phyloP scores from a whole-genome alignment of 257 asterid genomes.

The Knoxia roxburghii region DNA sequence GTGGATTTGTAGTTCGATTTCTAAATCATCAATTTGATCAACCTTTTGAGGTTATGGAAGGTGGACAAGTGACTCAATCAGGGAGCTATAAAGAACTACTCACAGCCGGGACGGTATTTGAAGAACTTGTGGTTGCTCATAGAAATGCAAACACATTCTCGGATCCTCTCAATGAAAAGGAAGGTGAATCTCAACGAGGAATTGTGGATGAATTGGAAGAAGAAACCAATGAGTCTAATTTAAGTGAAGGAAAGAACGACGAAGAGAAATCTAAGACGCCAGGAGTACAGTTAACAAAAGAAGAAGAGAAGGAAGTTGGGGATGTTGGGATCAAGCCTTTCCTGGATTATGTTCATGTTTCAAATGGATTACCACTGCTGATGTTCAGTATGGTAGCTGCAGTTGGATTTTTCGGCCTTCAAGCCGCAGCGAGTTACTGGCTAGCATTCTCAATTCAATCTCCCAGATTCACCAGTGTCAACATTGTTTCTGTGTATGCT shows the following conservation, averaged over 20 bases:
- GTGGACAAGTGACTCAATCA: constrained; percentile 51
- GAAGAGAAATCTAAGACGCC: constrained; percentile 31
- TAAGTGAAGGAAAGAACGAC: constrained; percentile 26
- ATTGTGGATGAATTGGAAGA: constrained; percentile 18
- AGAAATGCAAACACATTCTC: constrained; percentile 31
- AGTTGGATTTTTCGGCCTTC: constrained; percentile 47
- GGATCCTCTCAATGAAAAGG: constrained; percentile 22
- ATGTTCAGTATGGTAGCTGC: constrained; percentile 19
- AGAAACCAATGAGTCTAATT: constrained; percentile 12
- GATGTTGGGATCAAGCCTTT: constrained; percentile 47
- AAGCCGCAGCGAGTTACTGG: constrained; percentile 77
- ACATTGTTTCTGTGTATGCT: constrained; percentile 43
- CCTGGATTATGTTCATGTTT: constrained; percentile 37
- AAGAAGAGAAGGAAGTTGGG: constrained; percentile 58
- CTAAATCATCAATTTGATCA: constrained; percentile 1
- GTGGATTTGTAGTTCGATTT: neutral
- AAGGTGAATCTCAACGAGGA: constrained; percentile 6
- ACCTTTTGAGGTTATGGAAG: constrained; percentile 52
- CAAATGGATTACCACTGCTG: constrained; percentile 36
- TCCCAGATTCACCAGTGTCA: constrained; percentile 27
- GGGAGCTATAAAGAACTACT: constrained; percentile 52
- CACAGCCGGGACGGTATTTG: constrained; percentile 51
- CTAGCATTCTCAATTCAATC: constrained; percentile 48
- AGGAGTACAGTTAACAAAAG: constrained; percentile 53
- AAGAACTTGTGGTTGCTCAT: constrained; percentile 62